A percentile compares a stretch with the other conserved stretches of the same genome.
phyloP scores from a whole-genome alignment of 2,329 filamentous ascomycete species.

The Exserohilum rostratum region DNA sequence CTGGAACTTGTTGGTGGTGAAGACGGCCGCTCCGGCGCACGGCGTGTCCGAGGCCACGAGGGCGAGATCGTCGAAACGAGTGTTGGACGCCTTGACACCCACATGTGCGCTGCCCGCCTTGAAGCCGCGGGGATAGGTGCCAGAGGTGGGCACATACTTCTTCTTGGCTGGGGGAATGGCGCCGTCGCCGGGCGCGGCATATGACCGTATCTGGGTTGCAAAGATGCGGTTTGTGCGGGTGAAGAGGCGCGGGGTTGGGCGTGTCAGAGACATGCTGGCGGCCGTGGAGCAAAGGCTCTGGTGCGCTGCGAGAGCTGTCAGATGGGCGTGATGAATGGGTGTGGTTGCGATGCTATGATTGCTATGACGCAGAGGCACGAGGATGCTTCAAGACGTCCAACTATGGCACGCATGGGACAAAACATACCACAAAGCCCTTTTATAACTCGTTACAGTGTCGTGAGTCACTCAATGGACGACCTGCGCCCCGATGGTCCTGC shows the following conservation, averaged over 20 bases:
- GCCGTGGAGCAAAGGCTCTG: background rate
- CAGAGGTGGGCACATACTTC: constrained; percentile 85
- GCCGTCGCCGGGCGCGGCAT: constrained; percentile 65
- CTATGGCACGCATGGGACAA: too few relatives aligned
- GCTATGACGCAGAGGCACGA: constrained; percentile 1
- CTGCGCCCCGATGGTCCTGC: constrained; percentile 22
- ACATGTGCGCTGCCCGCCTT: constrained; percentile 84
- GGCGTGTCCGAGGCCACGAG: constrained; percentile 85
- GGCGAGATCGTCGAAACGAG: constrained; percentile 86
- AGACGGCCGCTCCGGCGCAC: constrained; percentile 87
- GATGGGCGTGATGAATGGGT: background rate
- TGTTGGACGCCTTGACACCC: constrained; percentile 92
- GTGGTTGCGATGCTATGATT: background rate
- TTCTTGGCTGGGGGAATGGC: constrained; percentile 78
- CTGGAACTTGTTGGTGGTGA: constrained; percentile 98
- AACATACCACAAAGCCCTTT: constrained; percentile 12
- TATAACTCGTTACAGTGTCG: background rate
- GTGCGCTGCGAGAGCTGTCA: constrained; percentile 9
- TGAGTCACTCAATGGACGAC: constrained; percentile 26
- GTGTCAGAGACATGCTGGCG: constrained; percentile 40
- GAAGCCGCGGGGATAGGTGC: constrained; percentile 91
- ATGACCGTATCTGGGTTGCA: constrained; percentile 55
- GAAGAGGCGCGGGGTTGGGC: constrained; percentile 36
- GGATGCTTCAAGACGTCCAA: background rate
- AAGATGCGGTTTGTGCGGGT: constrained; percentile 32